Evolutionary conservation across 371 early-diverging fungal species (phyloP).

Genomic region (Dichotomocladium elegans): DNA sequence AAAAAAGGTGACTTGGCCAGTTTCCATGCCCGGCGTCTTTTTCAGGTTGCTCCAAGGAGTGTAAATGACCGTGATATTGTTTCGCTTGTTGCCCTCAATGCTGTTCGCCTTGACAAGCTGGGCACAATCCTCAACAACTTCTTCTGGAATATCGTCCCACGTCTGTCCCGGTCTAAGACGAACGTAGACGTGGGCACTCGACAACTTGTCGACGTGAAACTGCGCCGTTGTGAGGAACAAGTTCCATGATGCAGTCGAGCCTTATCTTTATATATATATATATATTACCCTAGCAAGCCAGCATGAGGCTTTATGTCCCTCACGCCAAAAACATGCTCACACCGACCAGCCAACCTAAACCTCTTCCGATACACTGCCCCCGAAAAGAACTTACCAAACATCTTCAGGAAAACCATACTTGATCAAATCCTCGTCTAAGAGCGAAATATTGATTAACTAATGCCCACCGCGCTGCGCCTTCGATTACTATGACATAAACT

Average conservation of each 20-base stretch:
- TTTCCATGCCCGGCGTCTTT: slow-evolving; percentile 91
- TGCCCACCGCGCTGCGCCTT: no score
- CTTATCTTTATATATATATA: no score
- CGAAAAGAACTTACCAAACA: slow-evolving; percentile 68
- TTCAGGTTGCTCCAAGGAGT: slow-evolving; percentile 94
- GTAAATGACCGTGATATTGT: slow-evolving; percentile 82
- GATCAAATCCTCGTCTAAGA: slow-evolving; percentile 94
- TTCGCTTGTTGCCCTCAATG: slow-evolving; percentile 74
- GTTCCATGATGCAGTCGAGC: no score
- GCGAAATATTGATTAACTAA: not conserved
- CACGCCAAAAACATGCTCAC: no score
- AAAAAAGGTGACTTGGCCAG: slow-evolving; percentile 92
- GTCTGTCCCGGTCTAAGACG: slow-evolving; percentile 69
- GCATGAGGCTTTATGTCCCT: no score
- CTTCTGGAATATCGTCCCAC: slow-evolving; percentile 79
- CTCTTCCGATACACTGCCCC: not conserved
- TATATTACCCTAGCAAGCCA: no score
- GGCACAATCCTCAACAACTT: slow-evolving; percentile 79
- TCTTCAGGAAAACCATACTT: slow-evolving; percentile 92
- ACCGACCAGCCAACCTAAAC: no score
- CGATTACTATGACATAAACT: no score
- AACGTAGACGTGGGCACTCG: slow-evolving; percentile 95
- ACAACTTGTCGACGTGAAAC: slow-evolving; percentile 97
- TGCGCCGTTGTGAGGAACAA: slow-evolving; percentile 10
- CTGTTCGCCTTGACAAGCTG: slow-evolving; percentile 96